Conservation (phyloP, 176 grass and related monocot genomes). For the Oryza nivara region DNA sequence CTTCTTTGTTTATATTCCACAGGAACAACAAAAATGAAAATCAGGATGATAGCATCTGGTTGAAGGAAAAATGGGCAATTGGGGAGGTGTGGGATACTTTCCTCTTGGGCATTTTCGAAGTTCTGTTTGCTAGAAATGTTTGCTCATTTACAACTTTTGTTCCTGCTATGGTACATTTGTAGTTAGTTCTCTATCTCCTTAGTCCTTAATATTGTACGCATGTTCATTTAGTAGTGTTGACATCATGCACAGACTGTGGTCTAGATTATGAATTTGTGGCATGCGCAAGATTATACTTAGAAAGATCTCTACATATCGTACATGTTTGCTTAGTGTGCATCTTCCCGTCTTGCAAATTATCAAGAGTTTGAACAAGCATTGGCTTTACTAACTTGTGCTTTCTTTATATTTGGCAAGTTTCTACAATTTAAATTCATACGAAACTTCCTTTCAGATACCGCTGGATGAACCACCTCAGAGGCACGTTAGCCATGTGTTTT, state of each 20-base stretch:
- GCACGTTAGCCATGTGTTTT: slow-evolving; percentile 52
- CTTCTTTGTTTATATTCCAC: slow-evolving; percentile 22
- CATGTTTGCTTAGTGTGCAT: background rate
- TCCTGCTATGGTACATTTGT: background rate
- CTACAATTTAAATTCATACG: slow-evolving; percentile 10
- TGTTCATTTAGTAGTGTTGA: slow-evolving; percentile 1
- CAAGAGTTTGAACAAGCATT: background rate
- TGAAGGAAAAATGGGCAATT: slow-evolving; percentile 86
- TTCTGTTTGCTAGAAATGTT: slow-evolving; percentile 4
- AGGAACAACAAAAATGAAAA: slow-evolving; percentile 58
- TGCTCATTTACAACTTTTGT: background rate
- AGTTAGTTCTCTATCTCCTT: background rate
- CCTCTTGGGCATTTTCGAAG: background rate
- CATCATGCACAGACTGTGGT: background rate
- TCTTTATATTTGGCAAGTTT: background rate
- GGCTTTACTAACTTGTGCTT: background rate
- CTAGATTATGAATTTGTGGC: background rate
- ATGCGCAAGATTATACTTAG: background rate
- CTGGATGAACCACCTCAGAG: slow-evolving; percentile 51
- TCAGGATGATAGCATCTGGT: slow-evolving; percentile 77
- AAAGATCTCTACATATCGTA: background rate
- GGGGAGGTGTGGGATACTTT: slow-evolving; percentile 67
- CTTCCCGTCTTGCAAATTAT: background rate
- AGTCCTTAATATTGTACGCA: background rate
- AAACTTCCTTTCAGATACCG: slow-evolving; percentile 47